phyloP scores from a whole-genome alignment of 345 rosid genomes.

The Populus deltoides region DNA sequence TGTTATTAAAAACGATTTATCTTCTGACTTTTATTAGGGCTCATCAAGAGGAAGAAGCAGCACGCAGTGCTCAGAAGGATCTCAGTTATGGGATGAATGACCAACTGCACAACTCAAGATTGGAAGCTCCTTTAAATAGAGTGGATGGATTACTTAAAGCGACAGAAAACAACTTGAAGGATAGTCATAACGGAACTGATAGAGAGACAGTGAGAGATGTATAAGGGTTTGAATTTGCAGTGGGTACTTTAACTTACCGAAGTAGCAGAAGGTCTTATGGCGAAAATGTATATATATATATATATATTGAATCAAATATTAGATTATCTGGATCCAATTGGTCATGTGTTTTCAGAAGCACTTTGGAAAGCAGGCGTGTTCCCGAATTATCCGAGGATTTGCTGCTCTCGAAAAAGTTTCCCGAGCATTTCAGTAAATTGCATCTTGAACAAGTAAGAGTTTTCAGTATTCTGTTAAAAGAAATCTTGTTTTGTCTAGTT shows the following conservation, averaged over 20 bases:
- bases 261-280: slow-evolving; percentile 96
- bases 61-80: slow-evolving; percentile 36
- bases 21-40: slow-evolving; percentile 34
- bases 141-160: slow-evolving; percentile 32
- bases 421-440: slow-evolving; percentile 87
- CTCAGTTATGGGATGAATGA: slow-evolving; percentile 27
- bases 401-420: slow-evolving; percentile 94
- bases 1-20: not conserved
- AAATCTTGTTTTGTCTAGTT: slow-evolving; percentile 7
- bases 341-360: slow-evolving; percentile 68
- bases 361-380: slow-evolving; percentile 95
- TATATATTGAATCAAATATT: slow-evolving; percentile 64
- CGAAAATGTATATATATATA: slow-evolving; percentile 89
- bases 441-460: slow-evolving; percentile 91
- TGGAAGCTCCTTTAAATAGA: slow-evolving; percentile 29
- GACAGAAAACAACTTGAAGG: slow-evolving; percentile 28
- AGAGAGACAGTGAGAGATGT: slow-evolving; percentile 39
- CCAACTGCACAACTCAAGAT: slow-evolving; percentile 22
- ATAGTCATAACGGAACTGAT: slow-evolving; percentile 11
- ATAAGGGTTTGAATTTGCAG: slow-evolving; percentile 80
- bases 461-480: not conserved
- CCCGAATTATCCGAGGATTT: slow-evolving; percentile 82
- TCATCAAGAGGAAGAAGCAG: slow-evolving; percentile 48
- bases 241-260: slow-evolving; percentile 86
- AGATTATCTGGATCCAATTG: slow-evolving; percentile 81